Percentiles rank a stretch among this genome's conserved stretches.
phyloP scores from a whole-genome alignment of 805 yeast genomes.

The Candida jianshihensis region DNA sequence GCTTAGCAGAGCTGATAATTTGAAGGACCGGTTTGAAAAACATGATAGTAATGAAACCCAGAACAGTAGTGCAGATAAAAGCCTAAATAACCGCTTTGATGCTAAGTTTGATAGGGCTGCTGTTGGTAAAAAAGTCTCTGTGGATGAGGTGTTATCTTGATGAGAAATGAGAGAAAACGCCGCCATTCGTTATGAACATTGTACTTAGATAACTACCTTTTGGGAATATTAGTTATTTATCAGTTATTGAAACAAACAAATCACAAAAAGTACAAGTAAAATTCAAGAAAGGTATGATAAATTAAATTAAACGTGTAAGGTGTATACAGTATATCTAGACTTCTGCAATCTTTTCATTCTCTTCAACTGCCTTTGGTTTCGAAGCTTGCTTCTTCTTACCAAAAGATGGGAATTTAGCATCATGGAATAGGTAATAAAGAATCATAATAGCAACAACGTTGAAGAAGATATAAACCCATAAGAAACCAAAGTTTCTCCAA shows the following conservation, averaged over 20 bases:
- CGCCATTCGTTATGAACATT: too few relatives aligned
- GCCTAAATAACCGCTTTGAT: constrained; percentile 25
- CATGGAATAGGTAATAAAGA: not conserved
- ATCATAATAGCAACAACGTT: constrained; percentile 19
- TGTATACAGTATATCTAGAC: too few relatives aligned
- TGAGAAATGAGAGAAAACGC: too few relatives aligned
- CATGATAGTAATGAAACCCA: constrained; percentile 4
- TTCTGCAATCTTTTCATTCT: not conserved
- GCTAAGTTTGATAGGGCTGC: constrained; percentile 33
- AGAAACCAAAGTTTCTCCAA: constrained; percentile 65
- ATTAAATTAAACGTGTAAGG: too few relatives aligned
- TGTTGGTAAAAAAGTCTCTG: constrained; percentile 31
- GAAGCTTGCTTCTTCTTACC: not conserved
- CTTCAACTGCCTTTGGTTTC: not conserved
- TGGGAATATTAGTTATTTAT: too few relatives aligned
- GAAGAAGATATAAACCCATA: constrained; percentile 44
- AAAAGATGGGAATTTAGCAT: constrained; percentile 1
- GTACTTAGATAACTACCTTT: too few relatives aligned
- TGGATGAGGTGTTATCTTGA: constrained; percentile 10
- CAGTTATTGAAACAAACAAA: too few relatives aligned
- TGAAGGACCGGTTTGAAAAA: constrained; percentile 18
- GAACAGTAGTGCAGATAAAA: constrained; percentile 1
- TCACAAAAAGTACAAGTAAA: too few relatives aligned
- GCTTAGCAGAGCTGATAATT: constrained; percentile 12
- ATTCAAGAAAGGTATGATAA: too few relatives aligned